phyloP scores from a whole-genome alignment of 352 stramenopile species.

The Globisporangium nodosum region DNA sequence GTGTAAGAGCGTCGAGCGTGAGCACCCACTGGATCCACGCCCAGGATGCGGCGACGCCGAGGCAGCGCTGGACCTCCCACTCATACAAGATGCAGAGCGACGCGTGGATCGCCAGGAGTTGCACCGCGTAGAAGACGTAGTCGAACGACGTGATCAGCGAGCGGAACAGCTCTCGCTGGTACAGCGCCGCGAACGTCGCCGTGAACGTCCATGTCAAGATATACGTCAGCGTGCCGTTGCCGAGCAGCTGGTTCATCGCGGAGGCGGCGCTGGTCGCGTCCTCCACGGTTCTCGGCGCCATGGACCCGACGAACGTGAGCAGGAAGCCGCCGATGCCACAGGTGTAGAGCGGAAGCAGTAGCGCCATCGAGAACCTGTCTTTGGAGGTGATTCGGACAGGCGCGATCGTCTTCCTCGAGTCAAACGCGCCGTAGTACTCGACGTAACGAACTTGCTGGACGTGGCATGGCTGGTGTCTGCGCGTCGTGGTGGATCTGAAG shows the following conservation, averaged over 20 bases:
- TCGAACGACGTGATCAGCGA: slow-evolving; percentile 32
- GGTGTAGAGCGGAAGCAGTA: slow-evolving; percentile 8
- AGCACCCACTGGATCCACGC: slow-evolving; percentile 25
- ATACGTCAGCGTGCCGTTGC: slow-evolving; percentile 4
- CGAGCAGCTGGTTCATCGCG: slow-evolving; percentile 1
- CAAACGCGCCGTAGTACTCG: slow-evolving; percentile 5
- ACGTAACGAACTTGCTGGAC: slow-evolving; percentile 19
- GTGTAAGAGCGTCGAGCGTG: slow-evolving; percentile 26
- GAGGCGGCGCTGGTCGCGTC: neutral
- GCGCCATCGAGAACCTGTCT: neutral
- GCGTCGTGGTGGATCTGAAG: neutral
- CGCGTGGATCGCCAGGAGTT: slow-evolving; percentile 22
- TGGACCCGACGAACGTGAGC: slow-evolving; percentile 3
- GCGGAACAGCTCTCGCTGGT: slow-evolving; percentile 23
- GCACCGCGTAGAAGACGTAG: slow-evolving; percentile 26
- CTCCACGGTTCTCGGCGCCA: neutral
- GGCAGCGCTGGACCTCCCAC: slow-evolving; percentile 11
- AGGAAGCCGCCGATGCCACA: slow-evolving; percentile 6
- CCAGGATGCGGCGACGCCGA: slow-evolving; percentile 15
- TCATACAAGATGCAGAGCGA: slow-evolving; percentile 21
- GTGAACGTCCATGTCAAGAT: slow-evolving; percentile 12
- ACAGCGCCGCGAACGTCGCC: slow-evolving; percentile 13
- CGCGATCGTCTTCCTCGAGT: slow-evolving; percentile 5
- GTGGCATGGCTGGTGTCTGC: slow-evolving; percentile 9
- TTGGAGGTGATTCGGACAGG: slow-evolving; percentile 10